Evolutionary conservation across 108 stramenopile species (phyloP).

Genomic region (Cyclotella sp.): DNA sequence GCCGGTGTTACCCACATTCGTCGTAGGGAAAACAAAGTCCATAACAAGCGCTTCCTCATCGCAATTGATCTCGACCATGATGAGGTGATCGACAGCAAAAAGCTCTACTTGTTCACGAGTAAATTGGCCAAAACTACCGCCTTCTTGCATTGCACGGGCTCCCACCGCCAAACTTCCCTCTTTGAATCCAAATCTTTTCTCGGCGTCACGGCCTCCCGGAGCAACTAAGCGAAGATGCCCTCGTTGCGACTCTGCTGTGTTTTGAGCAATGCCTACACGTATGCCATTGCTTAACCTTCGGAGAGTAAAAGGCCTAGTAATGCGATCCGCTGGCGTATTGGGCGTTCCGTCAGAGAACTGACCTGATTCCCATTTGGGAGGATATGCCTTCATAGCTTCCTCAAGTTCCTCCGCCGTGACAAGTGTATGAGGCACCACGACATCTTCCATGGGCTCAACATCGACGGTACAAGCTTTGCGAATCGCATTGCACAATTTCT

Average conservation of each 20-base stretch:
- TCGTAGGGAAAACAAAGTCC: constrained; percentile 97
- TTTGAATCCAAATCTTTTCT: constrained; percentile 82
- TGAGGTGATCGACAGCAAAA: constrained; percentile 96
- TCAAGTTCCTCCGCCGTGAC: constrained; percentile 75
- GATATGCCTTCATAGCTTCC: constrained; percentile 62
- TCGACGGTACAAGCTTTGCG: constrained; percentile 81
- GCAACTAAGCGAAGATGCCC: constrained; percentile 91
- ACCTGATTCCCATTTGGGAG: constrained; percentile 79
- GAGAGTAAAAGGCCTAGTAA: constrained; percentile 88
- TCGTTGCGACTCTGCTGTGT: constrained; percentile 84
- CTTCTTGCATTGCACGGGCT: constrained; percentile 98
- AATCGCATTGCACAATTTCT: constrained; percentile 71
- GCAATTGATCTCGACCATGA: constrained; percentile 98
- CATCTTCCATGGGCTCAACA: constrained; percentile 86
- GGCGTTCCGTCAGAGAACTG: constrained; percentile 89
- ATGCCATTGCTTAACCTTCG: constrained; percentile 88
- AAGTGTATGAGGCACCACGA: constrained; percentile 85
- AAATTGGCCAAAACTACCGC: constrained; percentile 94
- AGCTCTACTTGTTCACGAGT: constrained; percentile 98
- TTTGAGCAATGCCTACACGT: constrained; percentile 82
- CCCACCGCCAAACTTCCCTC: constrained; percentile 89
- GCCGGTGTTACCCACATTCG: constrained; percentile 88
- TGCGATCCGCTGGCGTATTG: constrained; percentile 80
- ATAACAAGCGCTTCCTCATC: constrained; percentile 91
- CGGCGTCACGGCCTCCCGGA: constrained; percentile 93